A percentile compares a stretch with the other conserved stretches of the same genome.
phyloP scores from a whole-genome alignment of 2,329 filamentous ascomycete genomes.

The Stagonosporopsis vannaccii region DNA sequence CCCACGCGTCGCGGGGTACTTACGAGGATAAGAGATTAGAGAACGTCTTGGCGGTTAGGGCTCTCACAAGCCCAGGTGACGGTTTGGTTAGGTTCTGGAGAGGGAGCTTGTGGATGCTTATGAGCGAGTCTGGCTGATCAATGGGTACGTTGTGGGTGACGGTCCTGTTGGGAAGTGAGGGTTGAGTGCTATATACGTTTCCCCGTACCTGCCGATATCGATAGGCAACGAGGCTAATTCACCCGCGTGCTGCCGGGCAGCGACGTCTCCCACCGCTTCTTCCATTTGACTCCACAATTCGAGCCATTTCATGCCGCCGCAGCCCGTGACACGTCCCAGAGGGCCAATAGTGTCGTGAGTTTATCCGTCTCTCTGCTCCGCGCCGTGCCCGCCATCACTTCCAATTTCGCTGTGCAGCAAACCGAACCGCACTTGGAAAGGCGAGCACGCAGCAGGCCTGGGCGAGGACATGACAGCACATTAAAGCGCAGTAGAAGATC shows the following conservation, averaged over 20 bases:
- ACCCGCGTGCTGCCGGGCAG: constrained; percentile 38
- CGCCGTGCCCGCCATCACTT: constrained; percentile 32
- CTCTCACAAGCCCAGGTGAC: constrained; percentile 49
- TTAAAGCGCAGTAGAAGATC: constrained; percentile 1
- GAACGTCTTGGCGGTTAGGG: constrained; percentile 85
- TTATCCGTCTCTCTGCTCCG: constrained; percentile 9
- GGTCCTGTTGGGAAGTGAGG: constrained; percentile 17
- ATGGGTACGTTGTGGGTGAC: constrained; percentile 15
- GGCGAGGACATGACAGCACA: constrained; percentile 17
- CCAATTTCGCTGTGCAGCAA: constrained; percentile 31
- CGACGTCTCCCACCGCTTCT: constrained; percentile 42
- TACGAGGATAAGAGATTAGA: constrained; percentile 98
- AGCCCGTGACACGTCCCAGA: constrained; percentile 21
- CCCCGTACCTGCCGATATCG: constrained; percentile 28
- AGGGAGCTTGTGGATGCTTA: constrained; percentile 10
- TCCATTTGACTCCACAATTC: constrained; percentile 35
- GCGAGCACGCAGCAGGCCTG: constrained; percentile 22
- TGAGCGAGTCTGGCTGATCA: constrained; percentile 14
- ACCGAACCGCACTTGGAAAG: constrained; percentile 28
- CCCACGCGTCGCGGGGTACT: constrained; percentile 50
- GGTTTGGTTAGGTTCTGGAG: constrained; percentile 23
- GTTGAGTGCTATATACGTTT: constrained; percentile 27
- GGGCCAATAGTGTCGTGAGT: constrained; percentile 34
- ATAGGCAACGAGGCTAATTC: constrained; percentile 25
- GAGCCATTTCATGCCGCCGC: constrained; percentile 28